These are phyloP conservation scores for Coemansia sp. DNA, from an alignment of 192 early-diverging fungal species.

Conservation along the genomic window DNA sequence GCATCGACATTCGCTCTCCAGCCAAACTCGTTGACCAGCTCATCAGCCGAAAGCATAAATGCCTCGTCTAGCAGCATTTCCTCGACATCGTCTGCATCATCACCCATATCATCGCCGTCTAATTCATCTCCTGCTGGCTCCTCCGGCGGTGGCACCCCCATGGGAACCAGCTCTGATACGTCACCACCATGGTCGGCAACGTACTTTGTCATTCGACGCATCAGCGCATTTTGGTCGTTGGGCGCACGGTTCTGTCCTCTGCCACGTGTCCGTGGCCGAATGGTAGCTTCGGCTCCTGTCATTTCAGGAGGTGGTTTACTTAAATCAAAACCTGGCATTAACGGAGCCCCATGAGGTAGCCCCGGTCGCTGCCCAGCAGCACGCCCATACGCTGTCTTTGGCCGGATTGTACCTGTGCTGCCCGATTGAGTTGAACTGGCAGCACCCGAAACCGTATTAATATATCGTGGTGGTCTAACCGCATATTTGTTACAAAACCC, in stretches of 20 bases:
- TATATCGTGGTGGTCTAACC: slow-evolving; percentile 38
- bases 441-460: slow-evolving; percentile 33
- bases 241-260: slow-evolving; percentile 22
- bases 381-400: slow-evolving; percentile 30
- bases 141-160: slow-evolving; percentile 31
- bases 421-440: slow-evolving; percentile 12
- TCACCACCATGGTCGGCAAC: slow-evolving; percentile 49
- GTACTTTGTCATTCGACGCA: slow-evolving; percentile 52
- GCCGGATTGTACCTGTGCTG: slow-evolving; percentile 24
- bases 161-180: slow-evolving; percentile 41
- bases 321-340: slow-evolving; percentile 30
- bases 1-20: slow-evolving; percentile 88
- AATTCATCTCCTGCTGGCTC: slow-evolving; percentile 5
- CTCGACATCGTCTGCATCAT: slow-evolving; percentile 41
- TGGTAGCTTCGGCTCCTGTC: slow-evolving; percentile 5
- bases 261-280: slow-evolving; percentile 25
- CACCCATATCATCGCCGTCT: slow-evolving; percentile 22
- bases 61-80: slow-evolving; percentile 61
- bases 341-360: slow-evolving; percentile 13
- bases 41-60: slow-evolving; percentile 72
- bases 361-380: slow-evolving; percentile 9
- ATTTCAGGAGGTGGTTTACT: slow-evolving; percentile 10
- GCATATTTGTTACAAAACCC: slow-evolving; percentile 50
- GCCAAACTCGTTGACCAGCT: slow-evolving; percentile 79
- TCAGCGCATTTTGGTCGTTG: slow-evolving; percentile 42